Conservation (phyloP, 2,329 filamentous ascomycete species). For the Paramyrothecium sp. region DNA sequence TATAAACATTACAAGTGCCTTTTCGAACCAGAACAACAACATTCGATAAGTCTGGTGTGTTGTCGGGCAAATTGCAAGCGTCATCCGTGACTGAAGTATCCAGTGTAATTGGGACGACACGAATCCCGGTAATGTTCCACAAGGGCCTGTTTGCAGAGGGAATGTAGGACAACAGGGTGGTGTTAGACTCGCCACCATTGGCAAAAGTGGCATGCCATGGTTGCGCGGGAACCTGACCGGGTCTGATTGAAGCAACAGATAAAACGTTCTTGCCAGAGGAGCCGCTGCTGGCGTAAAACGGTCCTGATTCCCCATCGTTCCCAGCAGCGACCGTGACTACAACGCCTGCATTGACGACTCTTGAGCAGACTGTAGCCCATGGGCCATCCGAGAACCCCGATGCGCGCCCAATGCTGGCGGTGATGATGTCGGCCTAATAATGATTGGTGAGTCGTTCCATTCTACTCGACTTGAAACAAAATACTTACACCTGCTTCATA, state of each 20-base stretch:
- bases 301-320: constrained; percentile 39
- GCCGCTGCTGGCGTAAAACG: constrained; percentile 39
- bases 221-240: constrained; percentile 23
- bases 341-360: constrained; percentile 38
- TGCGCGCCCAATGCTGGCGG: constrained; percentile 23
- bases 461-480: too few species aligned
- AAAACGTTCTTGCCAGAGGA: constrained; percentile 40
- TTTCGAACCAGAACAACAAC: not conserved
- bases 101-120: not conserved
- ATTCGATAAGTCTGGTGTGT: not conserved
- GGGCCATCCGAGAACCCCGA: constrained; percentile 24
- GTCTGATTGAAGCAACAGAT: constrained; percentile 41
- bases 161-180: not conserved
- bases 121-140: not conserved
- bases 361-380: constrained; percentile 27
- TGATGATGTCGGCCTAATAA: constrained; percentile 27
- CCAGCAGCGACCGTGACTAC: constrained; percentile 42
- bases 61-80: not conserved
- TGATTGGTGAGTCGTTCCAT: not conserved
- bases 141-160: not conserved
- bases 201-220: constrained; percentile 27
- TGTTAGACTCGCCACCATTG: constrained; percentile 14
- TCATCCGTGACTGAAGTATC: not conserved
- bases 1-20: not conserved
- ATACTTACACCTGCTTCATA: not conserved